Base-by-base conservation (phyloP, 345 rosid species). In the Eucalyptus microcorys region DNA sequence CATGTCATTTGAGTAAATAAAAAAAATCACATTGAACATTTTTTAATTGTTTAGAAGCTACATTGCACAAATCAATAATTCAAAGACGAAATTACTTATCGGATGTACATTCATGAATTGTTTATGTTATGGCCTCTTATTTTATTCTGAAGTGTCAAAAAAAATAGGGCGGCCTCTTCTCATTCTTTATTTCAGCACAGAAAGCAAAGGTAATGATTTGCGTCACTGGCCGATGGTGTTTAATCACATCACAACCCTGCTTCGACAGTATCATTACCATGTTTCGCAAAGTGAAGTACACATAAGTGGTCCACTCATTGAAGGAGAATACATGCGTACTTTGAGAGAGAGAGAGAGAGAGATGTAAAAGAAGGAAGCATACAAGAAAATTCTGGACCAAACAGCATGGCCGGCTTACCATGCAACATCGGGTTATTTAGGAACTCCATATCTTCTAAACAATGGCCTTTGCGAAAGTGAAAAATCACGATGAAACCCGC, bases 1-100 rank as follows among this genome's bases (percentile, higher is more conserved):
- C 3, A 37, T 68, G 80, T 68, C 24, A 2, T 19, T 2, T 37
- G 27, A 21, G 37, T 2, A 64, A 64, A n/a, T n/a, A 8, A 14
- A 37, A 64, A 61, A 8, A 32, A n/a, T 0, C 19, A 15, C 40
- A 7, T 64, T 13, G 8, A 61, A 59, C n/a, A 59, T 11, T 13
- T 26, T 26, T 26, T 27, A 27, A 3, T 27, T 0, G 8, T 30
- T 61, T 0, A n/a, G 2, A n/a, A n/a, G 4, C 0, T 7, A 0
- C 9, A 15, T 64, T n/a, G 0, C 19, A n/a, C 76, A 64, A 64
- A n/a, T 61, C 8, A 6, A 59, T 7, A 59, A 16, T n/a, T 30
- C n/a, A 7, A 14, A n/a, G 19, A n/a, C 0, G 0, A 8, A 26
- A 59, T 11, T 59, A 12, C 4, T 0, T 11, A 12, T 59, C 1